These are phyloP conservation scores for Priceomyces carsonii DNA, from an alignment of 805 yeast genomes.

Conservation along the genomic window DNA sequence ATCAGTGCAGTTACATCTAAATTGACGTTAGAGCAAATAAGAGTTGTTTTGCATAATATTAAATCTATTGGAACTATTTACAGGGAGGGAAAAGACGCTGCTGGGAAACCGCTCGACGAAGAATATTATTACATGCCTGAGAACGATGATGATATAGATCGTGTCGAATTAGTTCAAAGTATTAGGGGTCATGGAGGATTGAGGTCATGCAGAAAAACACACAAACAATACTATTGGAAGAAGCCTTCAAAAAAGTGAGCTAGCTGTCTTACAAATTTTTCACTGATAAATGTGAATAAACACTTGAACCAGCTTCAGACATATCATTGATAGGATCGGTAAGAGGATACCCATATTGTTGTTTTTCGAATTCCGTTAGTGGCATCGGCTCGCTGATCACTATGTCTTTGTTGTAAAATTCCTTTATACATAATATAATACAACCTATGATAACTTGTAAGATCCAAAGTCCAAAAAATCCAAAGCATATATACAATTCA, in stretches of 20 bases:
- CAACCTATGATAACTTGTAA: constrained; percentile 44
- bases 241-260: constrained; percentile 36
- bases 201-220: constrained; percentile 89
- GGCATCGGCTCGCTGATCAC: constrained; percentile 28
- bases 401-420: constrained; percentile 1
- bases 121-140: constrained; percentile 92
- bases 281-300: constrained; percentile 5
- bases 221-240: constrained; percentile 84
- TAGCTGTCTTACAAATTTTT: neutral
- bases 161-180: constrained; percentile 70
- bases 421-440: constrained; percentile 11
- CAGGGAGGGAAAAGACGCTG: constrained; percentile 93
- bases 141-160: constrained; percentile 68
- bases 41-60: constrained; percentile 44
- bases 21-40: constrained; percentile 45
- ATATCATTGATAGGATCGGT: constrained; percentile 10
- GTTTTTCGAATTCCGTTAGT: constrained; percentile 22
- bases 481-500: constrained; percentile 50
- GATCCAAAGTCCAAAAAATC: constrained; percentile 50
- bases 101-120: constrained; percentile 91
- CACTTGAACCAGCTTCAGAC: constrained; percentile 8
- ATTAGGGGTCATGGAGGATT: constrained; percentile 79
- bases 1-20: constrained; percentile 56
- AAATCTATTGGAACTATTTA: constrained; percentile 82
- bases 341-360: constrained; percentile 27